These are phyloP conservation scores for Aspergillus incahuasiensis DNA, from an alignment of 495 filamentous ascomycete species.

Conservation along the genomic window DNA sequence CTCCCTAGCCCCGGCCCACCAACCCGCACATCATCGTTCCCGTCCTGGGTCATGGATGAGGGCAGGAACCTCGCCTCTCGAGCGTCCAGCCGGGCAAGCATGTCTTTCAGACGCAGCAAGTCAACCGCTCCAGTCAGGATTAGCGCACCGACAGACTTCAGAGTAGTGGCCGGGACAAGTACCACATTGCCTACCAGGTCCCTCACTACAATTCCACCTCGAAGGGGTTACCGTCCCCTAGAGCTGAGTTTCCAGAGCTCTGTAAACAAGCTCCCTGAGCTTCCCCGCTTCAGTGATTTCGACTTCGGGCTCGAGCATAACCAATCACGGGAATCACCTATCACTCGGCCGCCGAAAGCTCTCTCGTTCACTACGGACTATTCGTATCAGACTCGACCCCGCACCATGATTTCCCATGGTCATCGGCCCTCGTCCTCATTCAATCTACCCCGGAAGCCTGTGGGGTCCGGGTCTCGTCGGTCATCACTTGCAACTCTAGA, in stretches of 20 bases:
- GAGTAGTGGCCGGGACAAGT: slow-evolving; percentile 32
- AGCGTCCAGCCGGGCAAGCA: slow-evolving; percentile 49
- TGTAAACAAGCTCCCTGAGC: slow-evolving; percentile 59
- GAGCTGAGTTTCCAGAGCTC: slow-evolving; percentile 71
- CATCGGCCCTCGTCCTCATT: slow-evolving; percentile 29
- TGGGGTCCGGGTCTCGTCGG: slow-evolving; percentile 33
- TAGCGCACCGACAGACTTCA: slow-evolving; percentile 51
- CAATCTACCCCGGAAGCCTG: slow-evolving; percentile 37
- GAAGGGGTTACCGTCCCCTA: slow-evolving; percentile 36
- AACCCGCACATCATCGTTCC: slow-evolving; percentile 28
- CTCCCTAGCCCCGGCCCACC: slow-evolving; percentile 31
- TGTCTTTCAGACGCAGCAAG: slow-evolving; percentile 46
- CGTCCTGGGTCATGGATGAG: slow-evolving; percentile 40
- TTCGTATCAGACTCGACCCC: slow-evolving; percentile 17
- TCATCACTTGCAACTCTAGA: slow-evolving; percentile 30
- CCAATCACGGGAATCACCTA: slow-evolving; percentile 11
- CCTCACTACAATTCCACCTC: slow-evolving; percentile 20
- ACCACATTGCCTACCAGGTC: slow-evolving; percentile 27
- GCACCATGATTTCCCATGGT: slow-evolving; percentile 3
- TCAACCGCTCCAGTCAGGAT: slow-evolving; percentile 41
- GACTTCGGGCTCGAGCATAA: slow-evolving; percentile 25
- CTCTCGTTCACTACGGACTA: slow-evolving; percentile 20
- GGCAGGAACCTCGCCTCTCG: slow-evolving; percentile 40
- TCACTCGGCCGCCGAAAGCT: slow-evolving; percentile 27
- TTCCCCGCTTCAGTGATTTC: slow-evolving; percentile 38